Base-by-base conservation (phyloP, 768 basidiomycete species). In the Pulveroboletus frians region DNA sequence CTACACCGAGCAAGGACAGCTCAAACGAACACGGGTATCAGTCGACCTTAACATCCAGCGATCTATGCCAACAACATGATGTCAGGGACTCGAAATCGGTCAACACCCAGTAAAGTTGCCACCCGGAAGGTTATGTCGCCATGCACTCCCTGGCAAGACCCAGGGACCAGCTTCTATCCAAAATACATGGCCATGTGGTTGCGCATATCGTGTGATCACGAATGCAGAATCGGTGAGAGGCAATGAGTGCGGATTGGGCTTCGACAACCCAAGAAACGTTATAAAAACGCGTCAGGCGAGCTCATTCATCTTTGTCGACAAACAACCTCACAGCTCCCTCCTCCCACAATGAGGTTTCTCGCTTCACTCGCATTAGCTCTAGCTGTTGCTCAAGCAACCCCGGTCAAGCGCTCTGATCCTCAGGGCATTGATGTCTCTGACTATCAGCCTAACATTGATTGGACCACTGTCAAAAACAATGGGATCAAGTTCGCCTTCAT, bases 401-500 rank as follows among this genome's bases (percentile, higher is more conserved):
- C 54, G 7, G 35, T 50, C 39, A 58, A 61, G 49, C 73, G 73
- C 11, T 69, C 74, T 6, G 38, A 61, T 9, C 77, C 74, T 34
- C 57, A 69, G 46, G 81, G 80, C 15, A 77, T 81, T 40, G 81
- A 83, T 51, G 76, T 84, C 49, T 81, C 81, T 10, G 43, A 58
- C 58, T 75, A 68, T 40, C 81, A 84, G 51, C 57, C 70, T 11
- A 58, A 53, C 53, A 62, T 84, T 34, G 67, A 82, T 60, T 84
- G 80, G 80, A 66, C 57, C 34, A 69, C 71, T 3, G 76, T 81
- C 52, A 73, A 68, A 51, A 60, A 72, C 11, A 77, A 77, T 51
- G 82, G 79, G 4, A 61, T 82, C 29, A 49, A 68, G 11, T 85
- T 82, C 55, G 78, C 68, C 3, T 84, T 74, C 58, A 83, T 85